Base-by-base conservation (phyloP, 495 filamentous ascomycete genomes). In the Hypomontagnella monticulosa region DNA sequence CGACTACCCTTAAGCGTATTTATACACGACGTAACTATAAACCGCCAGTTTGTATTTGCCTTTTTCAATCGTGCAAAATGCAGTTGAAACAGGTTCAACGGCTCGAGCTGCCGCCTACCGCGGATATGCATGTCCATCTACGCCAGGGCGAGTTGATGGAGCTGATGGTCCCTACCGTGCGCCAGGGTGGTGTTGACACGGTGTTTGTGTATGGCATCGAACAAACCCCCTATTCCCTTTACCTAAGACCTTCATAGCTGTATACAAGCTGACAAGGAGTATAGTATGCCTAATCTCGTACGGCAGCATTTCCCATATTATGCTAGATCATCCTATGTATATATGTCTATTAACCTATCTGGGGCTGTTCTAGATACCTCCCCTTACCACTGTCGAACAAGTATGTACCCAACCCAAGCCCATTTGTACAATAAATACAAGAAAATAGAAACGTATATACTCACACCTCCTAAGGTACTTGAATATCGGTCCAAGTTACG, bases 121-220 rank as follows among this genome's bases (percentile, higher is more conserved):
- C 92, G 42, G 78, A 80, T 60, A 79, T 81, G 75, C 77, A 82
- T 56, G 83, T 85, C 59, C 91, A 92, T 73, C 82, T 97, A 54
- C 85, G 93, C 38, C 88, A 95, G 78, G 91, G 88, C 1, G 79
- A 83, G 42, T 91, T 97, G 83, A 91, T 92, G 85, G 82, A 93
- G 57, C 78, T 91, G n/a, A 91, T 96, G 23, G 88, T 88, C 40
- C 90, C 90, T 15, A 88, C 84, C 19, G 89, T 96, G 67, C 79
- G 85, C 47, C 73, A 83, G 58, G 93, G 91, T 65, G 78, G 77
- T 15, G 88, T 91, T 63, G 89, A 94, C 75, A 90, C 87, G 15
- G 91, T 91, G 18, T 93, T 85, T 75, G 92, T 97, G 44, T 67
- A 67, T 57, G 57, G 16, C 57, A 27, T 27, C 23, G 6, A 27